These are phyloP conservation scores for Sclerotinia borealis DNA, from an alignment of 2,329 filamentous ascomycete species.

Conservation along the genomic window DNA sequence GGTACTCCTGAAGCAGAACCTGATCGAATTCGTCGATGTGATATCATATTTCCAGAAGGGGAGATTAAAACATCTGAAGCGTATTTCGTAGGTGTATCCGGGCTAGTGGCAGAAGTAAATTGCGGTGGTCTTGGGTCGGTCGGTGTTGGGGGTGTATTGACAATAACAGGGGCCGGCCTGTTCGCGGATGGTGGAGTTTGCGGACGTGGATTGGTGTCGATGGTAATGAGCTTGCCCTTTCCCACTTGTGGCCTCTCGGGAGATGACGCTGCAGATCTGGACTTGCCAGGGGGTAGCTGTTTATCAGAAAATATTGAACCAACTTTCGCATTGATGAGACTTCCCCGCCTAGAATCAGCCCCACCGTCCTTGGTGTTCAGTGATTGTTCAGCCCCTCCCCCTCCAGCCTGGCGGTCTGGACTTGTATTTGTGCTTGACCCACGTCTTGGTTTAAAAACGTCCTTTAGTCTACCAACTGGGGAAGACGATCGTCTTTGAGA, in stretches of 20 bases:
- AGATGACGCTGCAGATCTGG: constrained; percentile 21
- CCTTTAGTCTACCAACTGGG: constrained; percentile 64
- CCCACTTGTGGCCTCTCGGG: constrained; percentile 27
- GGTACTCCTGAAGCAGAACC: constrained; percentile 48
- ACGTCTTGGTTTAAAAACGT: constrained; percentile 53
- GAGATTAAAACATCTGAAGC: constrained; percentile 52
- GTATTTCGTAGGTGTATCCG: constrained; percentile 16
- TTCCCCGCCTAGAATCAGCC: constrained; percentile 25
- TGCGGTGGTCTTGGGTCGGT: constrained; percentile 38
- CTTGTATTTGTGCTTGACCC: constrained; percentile 41
- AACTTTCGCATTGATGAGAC: constrained; percentile 27
- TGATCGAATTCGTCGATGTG: constrained; percentile 59
- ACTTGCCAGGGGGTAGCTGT: constrained; percentile 16
- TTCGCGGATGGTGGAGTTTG: constrained; percentile 29
- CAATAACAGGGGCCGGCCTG: constrained; percentile 45
- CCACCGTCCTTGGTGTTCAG: constrained; percentile 20
- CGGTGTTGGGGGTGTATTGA: constrained; percentile 62
- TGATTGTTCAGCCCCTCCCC: constrained; percentile 13
- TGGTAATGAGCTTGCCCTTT: constrained; percentile 21
- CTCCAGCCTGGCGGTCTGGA: constrained; percentile 36
- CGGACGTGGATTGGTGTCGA: constrained; percentile 27
- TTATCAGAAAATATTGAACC: constrained; percentile 29
- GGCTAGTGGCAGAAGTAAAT: constrained; percentile 25
- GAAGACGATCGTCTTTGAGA: constrained; percentile 56
- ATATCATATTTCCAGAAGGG: constrained; percentile 64